Evolutionary conservation across 2,329 filamentous ascomycete species (phyloP), one percentile per base, ranked within the genome.

Genomic region (Camptophora hylomeconis): DNA sequence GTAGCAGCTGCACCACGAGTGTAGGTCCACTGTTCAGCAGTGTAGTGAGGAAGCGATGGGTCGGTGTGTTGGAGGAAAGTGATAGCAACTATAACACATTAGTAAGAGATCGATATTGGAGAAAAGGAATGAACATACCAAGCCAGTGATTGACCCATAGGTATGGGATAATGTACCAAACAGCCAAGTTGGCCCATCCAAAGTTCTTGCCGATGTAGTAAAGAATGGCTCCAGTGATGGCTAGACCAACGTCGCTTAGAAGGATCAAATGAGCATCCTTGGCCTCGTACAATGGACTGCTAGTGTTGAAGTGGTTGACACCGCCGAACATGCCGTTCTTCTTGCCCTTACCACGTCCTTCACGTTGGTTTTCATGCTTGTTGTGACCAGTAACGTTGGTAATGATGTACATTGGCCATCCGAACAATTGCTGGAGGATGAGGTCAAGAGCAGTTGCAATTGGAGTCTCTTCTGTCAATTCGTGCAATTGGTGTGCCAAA

Each of bases 61-160:
- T 95, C 86, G 51, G 87, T 94, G 72, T 95, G 87, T 62, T 95
- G 87, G 39, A 95, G 75, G 70, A 75, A 95, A 45, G 87, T 95
- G 57, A 95, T 95, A 54, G 86, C 86, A 44, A 95, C 86, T 87
- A 45, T 7, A n/a, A 31, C 14, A n/a, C 36, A 31, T 21, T 19
- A 24, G 36, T 41, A 31, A 39, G 28, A 30, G 31, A 27, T 20
- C 21, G 28, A 28, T 28, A 13, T 25, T 17, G 10, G 15, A 7
- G 12, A 22, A n/a, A 17, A 21, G 24, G 14, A 10, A 29, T 33
- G 31, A 28, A 69, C 80, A 69, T 75, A 89, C 82, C 81, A 32
- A 95, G 79, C 87, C 87, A 95, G 72, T 94, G 84, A 72, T 95
- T 92, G 32, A 94, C 86, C 87, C 87, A 94, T 37, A 94, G 67